A percentile compares a stretch with the other conserved stretches of the same genome.
Conservation (phyloP, 2,329 filamentous ascomycete species). For the Ascochyta viciae-villosae region DNA sequence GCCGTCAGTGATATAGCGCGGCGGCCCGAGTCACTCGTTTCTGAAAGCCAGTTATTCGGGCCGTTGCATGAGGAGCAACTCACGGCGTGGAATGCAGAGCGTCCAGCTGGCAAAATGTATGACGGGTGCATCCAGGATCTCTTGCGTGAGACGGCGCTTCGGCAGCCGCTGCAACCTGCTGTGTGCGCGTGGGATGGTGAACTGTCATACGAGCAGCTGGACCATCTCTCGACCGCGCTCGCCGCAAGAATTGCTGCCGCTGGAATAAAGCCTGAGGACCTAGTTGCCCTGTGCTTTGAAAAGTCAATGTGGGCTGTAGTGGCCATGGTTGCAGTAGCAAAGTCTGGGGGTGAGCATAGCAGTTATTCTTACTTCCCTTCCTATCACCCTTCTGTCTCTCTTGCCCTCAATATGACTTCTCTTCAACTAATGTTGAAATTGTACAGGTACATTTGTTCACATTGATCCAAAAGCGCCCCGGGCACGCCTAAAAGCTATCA, state of each 20-base stretch:
- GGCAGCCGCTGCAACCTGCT: too few relatives aligned
- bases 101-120: too few relatives aligned
- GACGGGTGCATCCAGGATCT: too few relatives aligned
- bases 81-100: too few relatives aligned
- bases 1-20: too few relatives aligned
- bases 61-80: too few relatives aligned
- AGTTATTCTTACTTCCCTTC: too few relatives aligned
- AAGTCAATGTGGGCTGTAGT: not conserved
- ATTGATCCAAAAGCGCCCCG: too few relatives aligned
- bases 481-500: too few relatives aligned
- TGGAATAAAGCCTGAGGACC: not conserved
- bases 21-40: too few relatives aligned
- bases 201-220: conserved; percentile 25
- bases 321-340: not conserved
- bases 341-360: not conserved
- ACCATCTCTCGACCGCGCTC: conserved; percentile 9
- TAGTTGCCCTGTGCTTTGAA: conserved; percentile 21
- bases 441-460: not conserved
- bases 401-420: not conserved
- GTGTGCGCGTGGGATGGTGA: conserved; percentile 15
- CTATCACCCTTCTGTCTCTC: not conserved
- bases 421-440: not conserved
- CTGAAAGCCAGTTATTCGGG: too few relatives aligned
- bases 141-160: too few relatives aligned
- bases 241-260: conserved; percentile 11